A percentile compares a stretch with the other conserved stretches of the same genome.
These are phyloP conservation scores for Ilex asprella DNA, from an alignment of 257 asterid genomes.

Conservation along the genomic window DNA sequence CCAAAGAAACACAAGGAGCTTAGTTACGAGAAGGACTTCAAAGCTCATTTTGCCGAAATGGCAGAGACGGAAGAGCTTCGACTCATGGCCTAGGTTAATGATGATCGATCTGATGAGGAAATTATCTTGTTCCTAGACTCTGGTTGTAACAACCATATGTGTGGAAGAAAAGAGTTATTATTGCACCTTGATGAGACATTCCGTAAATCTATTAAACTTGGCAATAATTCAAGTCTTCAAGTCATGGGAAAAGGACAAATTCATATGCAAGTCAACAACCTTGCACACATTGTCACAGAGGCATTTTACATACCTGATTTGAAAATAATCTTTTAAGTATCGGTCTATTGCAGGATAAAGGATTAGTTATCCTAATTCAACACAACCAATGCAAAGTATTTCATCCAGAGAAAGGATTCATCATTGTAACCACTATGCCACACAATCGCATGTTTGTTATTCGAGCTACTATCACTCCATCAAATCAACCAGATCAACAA, in stretches of 20 bases:
- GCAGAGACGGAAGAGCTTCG: neutral
- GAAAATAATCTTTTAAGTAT: neutral
- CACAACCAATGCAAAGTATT: neutral
- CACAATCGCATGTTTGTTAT: neutral
- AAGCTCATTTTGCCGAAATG: neutral
- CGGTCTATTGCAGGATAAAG: neutral
- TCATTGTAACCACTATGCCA: neutral
- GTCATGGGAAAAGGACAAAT: slow-evolving; percentile 1
- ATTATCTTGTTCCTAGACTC: neutral
- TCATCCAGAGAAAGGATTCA: slow-evolving; percentile 1
- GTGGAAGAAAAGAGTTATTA: neutral
- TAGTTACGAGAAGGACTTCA: neutral
- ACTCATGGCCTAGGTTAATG: neutral
- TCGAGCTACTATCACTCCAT: neutral
- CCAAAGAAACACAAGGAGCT: neutral
- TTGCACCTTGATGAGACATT: neutral
- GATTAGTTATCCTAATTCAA: neutral
- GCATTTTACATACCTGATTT: neutral
- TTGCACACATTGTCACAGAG: neutral
- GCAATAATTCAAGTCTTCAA: too few species aligned
- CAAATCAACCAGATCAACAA: neutral
- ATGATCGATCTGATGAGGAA: neutral
- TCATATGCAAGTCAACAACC: neutral
- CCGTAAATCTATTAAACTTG: neutral
- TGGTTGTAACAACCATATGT: neutral